A percentile compares a stretch with the other conserved stretches of the same genome.
Conservation (phyloP, 2,329 filamentous ascomycete species). For the Trichophyton rubrum region DNA sequence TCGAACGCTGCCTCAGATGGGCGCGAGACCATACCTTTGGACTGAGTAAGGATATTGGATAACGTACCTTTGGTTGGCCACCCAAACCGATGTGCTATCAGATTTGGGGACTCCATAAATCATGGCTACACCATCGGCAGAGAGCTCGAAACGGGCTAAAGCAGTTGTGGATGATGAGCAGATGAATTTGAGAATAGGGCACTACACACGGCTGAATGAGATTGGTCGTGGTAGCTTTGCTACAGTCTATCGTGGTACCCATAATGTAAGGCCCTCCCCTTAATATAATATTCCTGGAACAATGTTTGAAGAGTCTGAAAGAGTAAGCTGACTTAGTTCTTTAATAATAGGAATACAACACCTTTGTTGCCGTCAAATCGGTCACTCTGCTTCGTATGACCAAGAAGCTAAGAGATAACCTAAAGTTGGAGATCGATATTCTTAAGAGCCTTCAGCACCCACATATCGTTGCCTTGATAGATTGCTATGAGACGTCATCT, state of each 20-base stretch:
- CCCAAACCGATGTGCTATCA: conserved; percentile 2
- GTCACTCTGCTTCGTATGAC: conserved; percentile 84
- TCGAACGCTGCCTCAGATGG: neutral
- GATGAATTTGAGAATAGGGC: conserved; percentile 45
- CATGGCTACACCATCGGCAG: conserved; percentile 25
- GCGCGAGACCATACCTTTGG: neutral
- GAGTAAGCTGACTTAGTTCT: conserved; percentile 6
- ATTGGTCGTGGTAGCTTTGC: conserved; percentile 98
- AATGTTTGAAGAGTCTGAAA: neutral
- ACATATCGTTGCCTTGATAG: conserved; percentile 91
- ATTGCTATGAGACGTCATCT: conserved; percentile 73
- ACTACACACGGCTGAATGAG: conserved; percentile 72
- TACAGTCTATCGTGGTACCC: conserved; percentile 77
- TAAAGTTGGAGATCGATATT: conserved; percentile 90
- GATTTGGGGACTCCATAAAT: conserved; percentile 3
- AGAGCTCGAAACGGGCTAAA: conserved; percentile 26
- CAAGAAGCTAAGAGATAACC: conserved; percentile 91
- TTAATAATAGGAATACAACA: conserved; percentile 43
- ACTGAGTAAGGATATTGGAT: neutral
- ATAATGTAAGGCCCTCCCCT: conserved; percentile 51
- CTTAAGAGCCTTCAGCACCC: conserved; percentile 88
- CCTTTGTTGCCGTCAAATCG: conserved; percentile 88
- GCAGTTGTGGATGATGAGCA: conserved; percentile 18
- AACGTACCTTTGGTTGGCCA: neutral
- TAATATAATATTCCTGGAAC: neutral